Evolutionary conservation across 2,329 filamentous ascomycete genomes (phyloP).

Genomic region (Colletotrichum tabaci): DNA sequence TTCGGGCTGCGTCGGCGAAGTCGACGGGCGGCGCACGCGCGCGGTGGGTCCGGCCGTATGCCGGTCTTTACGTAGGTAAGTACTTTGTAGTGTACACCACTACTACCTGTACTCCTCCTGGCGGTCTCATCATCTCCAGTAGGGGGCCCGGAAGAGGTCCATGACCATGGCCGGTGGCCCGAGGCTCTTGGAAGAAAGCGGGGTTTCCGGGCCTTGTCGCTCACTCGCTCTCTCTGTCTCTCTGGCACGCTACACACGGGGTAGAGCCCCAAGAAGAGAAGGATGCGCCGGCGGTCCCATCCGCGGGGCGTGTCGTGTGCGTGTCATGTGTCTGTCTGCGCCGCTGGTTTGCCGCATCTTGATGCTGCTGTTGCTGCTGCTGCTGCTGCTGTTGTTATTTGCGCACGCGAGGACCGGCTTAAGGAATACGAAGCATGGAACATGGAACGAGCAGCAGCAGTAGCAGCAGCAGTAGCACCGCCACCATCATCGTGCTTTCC

Average conservation of each 20-base stretch:
- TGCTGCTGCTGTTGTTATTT: conserved; percentile 1
- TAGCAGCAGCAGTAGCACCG: too few relatives aligned
- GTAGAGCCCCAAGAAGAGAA: conserved; percentile 3
- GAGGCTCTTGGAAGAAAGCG: conserved; percentile 23
- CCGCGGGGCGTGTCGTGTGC: background rate
- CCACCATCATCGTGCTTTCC: too few relatives aligned
- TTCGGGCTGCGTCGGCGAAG: conserved; percentile 40
- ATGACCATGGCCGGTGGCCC: conserved; percentile 26
- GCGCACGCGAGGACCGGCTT: background rate
- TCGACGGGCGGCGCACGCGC: conserved; percentile 26
- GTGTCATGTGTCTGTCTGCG: conserved; percentile 2
- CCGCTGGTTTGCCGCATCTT: background rate
- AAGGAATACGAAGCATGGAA: background rate
- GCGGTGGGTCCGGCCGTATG: conserved; percentile 40
- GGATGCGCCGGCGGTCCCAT: conserved; percentile 1
- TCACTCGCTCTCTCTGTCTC: too few relatives aligned
- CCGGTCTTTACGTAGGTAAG: conserved; percentile 25
- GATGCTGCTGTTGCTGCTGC: background rate
- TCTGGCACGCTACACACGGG: background rate
- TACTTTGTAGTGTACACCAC: too few relatives aligned
- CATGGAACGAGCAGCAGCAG: background rate
- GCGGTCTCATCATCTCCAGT: too few relatives aligned
- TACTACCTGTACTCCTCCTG: too few relatives aligned
- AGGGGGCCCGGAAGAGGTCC: too few relatives aligned
- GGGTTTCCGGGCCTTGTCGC: background rate